These are phyloP conservation scores for Plectranthus barbatus DNA, from an alignment of 257 asterid species.

Conservation along the genomic window DNA sequence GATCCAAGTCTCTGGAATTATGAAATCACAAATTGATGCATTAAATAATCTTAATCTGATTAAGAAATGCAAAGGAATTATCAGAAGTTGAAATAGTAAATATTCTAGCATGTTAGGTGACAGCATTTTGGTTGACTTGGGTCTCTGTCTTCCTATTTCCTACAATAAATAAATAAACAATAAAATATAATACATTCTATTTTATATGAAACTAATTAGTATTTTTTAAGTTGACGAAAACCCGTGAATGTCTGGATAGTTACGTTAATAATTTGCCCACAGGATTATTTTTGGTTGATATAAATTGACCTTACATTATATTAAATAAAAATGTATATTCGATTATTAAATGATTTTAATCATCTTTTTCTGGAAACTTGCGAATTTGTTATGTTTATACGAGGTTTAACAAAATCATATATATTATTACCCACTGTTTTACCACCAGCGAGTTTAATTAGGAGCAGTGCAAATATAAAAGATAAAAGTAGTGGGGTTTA, in stretches of 20 bases:
- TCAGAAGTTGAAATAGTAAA: conserved; percentile 6
- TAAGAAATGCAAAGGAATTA: conserved; percentile 8
- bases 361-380: conserved; percentile 11
- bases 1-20: neutral
- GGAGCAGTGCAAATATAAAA: too few relatives aligned
- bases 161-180: neutral
- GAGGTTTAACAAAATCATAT: too few relatives aligned
- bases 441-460: too few relatives aligned
- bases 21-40: conserved; percentile 7
- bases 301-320: neutral
- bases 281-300: conserved; percentile 8
- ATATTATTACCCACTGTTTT: too few relatives aligned
- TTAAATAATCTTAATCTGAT: neutral
- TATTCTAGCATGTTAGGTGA: conserved; percentile 22
- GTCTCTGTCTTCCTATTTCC: conserved; percentile 17
- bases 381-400: neutral
- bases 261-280: neutral
- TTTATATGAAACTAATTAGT: neutral
- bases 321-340: too few relatives aligned
- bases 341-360: neutral
- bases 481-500: too few relatives aligned
- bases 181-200: too few relatives aligned
- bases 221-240: conserved; percentile 6
- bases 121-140: conserved; percentile 26
- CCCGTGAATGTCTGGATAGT: conserved; percentile 18